Evolutionary conservation across 2,329 filamentous ascomycete genomes (phyloP).

Genomic region (Diaporthe ilicicola): DNA sequence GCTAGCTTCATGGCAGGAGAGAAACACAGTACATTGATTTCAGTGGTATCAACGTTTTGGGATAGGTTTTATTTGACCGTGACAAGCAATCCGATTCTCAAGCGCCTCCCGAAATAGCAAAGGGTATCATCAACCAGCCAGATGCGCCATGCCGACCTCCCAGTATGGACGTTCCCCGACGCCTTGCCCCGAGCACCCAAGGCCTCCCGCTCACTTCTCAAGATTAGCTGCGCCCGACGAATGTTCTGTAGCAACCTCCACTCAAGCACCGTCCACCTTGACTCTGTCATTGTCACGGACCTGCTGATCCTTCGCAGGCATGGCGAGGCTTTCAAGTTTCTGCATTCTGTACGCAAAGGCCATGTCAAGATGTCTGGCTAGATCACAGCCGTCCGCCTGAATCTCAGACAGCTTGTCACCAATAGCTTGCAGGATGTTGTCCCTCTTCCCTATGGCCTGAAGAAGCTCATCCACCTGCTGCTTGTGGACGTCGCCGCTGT

Average conservation of each 20-base stretch:
- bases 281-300: background rate
- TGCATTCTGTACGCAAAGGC: conserved; percentile 36
- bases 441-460: conserved; percentile 34
- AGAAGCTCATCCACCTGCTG: conserved; percentile 34
- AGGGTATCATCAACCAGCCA: conserved; percentile 26
- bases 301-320: conserved; percentile 5
- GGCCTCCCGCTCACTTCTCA: background rate
- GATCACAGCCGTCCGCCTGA: conserved; percentile 29
- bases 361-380: conserved; percentile 35
- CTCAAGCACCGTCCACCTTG: conserved; percentile 11
- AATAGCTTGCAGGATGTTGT: conserved; percentile 36
- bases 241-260: conserved; percentile 1
- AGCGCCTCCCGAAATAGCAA: conserved; percentile 17
- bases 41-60: background rate
- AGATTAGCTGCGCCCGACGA: background rate
- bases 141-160: background rate
- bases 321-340: conserved; percentile 31
- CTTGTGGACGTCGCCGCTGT: conserved; percentile 35
- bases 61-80: background rate
- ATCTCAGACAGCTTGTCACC: conserved; percentile 29
- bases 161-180: background rate
- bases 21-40: background rate
- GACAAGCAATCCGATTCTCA: background rate
- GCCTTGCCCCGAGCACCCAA: background rate
- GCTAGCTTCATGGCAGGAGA: background rate